These are phyloP conservation scores for Gymnopus androsaceus DNA, from an alignment of 1,284 basidiomycete species.

Conservation along the genomic window DNA sequence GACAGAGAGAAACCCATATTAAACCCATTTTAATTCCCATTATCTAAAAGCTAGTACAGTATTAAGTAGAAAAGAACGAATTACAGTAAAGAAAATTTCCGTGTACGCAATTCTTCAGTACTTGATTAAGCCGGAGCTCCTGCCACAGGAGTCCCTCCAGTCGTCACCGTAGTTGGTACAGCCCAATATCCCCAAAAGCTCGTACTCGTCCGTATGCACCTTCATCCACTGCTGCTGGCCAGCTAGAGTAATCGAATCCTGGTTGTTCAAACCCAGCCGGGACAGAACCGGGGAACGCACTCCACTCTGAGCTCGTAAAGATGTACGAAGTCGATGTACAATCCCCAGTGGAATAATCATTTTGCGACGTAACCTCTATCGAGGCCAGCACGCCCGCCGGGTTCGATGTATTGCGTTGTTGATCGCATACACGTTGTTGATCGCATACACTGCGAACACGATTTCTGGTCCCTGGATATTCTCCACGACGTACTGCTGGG, in stretches of 20 bases:
- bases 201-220: background rate
- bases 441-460: constrained; percentile 20
- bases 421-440: constrained; percentile 15
- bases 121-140: constrained; percentile 6
- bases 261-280: constrained; percentile 21
- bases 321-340: constrained; percentile 16
- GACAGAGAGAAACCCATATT: too few relatives aligned
- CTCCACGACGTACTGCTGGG: constrained; percentile 18
- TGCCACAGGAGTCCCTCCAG: constrained; percentile 1
- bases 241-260: constrained; percentile 19
- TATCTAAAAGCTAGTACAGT: too few relatives aligned
- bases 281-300: constrained; percentile 8
- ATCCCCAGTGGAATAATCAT: background rate
- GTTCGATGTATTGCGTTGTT: constrained; percentile 14
- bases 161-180: background rate
- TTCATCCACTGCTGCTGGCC: constrained; percentile 15
- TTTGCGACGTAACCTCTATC: constrained; percentile 16
- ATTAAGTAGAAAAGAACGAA: too few relatives aligned
- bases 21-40: too few relatives aligned
- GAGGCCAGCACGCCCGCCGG: constrained; percentile 21
- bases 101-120: too few relatives aligned
- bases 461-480: constrained; percentile 11
- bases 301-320: constrained; percentile 19
- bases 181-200: constrained; percentile 9
- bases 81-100: too few relatives aligned